These are phyloP conservation scores for Termitomyces sp. DNA, from an alignment of 768 basidiomycete species.

Conservation along the genomic window DNA sequence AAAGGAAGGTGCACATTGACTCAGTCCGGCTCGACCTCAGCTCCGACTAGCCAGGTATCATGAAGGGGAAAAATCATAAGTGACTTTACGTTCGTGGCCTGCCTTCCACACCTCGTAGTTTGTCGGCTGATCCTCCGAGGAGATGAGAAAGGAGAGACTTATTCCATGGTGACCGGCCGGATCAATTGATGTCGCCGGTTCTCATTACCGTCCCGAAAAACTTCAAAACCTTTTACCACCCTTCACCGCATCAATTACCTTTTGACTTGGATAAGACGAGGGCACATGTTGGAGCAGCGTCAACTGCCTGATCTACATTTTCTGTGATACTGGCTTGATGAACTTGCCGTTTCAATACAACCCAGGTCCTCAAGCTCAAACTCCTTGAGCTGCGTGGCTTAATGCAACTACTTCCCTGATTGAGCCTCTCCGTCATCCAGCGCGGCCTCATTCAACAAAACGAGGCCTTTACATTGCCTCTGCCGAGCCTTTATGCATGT, in stretches of 20 bases:
- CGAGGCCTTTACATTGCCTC: not conserved
- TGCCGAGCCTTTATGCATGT: not conserved
- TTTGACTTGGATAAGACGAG: not conserved
- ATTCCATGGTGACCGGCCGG: not conserved
- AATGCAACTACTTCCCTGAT: not conserved
- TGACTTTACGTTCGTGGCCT: not conserved
- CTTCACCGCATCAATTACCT: not conserved
- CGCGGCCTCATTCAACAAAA: constrained; percentile 4
- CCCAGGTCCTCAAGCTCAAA: not conserved
- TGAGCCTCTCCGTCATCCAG: not conserved
- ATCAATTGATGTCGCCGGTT: not conserved
- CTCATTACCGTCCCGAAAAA: not conserved
- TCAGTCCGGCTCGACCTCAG: not conserved
- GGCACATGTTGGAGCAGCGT: not conserved
- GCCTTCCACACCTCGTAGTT: not conserved
- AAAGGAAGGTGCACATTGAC: not conserved
- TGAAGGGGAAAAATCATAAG: not conserved
- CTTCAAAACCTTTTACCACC: not conserved
- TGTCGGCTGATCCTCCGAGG: not conserved
- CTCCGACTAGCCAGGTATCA: not conserved
- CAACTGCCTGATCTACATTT: not conserved
- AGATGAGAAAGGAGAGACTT: not conserved
- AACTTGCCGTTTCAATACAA: not conserved
- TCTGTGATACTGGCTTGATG: not conserved
- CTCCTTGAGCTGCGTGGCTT: not conserved